Evolutionary conservation across 768 basidiomycete genomes (phyloP).

Genomic region (Filobasidium floriforme): DNA sequence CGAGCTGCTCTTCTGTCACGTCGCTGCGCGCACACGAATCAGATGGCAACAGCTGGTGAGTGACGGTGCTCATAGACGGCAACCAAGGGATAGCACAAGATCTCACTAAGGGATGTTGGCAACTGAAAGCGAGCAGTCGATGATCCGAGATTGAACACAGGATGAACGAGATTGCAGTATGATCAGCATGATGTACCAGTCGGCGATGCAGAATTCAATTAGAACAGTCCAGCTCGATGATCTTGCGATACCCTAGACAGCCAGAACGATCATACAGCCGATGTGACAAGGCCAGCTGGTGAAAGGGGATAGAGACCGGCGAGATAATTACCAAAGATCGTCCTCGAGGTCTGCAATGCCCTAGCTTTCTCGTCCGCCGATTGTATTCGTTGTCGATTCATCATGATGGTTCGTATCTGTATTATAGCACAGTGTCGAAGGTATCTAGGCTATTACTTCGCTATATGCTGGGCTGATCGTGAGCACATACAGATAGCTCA

Average conservation of each 20-base stretch:
- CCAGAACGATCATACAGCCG: too few species aligned
- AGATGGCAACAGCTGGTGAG: neutral
- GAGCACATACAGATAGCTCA: too few species aligned
- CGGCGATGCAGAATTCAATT: too few species aligned
- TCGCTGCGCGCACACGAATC: conserved; percentile 23
- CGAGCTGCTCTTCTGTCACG: conserved; percentile 45
- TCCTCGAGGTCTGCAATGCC: conserved; percentile 15
- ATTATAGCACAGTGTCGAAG: neutral
- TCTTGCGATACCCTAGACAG: too few species aligned
- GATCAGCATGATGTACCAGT: too few species aligned
- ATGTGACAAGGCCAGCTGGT: neutral
- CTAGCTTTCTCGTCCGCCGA: conserved; percentile 4
- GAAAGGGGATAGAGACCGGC: neutral
- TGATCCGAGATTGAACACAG: too few species aligned
- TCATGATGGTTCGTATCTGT: neutral
- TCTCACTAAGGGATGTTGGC: conserved; percentile 37
- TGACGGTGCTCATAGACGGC: neutral
- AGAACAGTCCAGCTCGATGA: too few species aligned
- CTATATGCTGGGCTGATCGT: too few species aligned
- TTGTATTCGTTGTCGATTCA: neutral
- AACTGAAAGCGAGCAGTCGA: too few species aligned
- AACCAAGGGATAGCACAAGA: neutral
- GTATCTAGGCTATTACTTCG: too few species aligned
- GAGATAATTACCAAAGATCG: conserved; percentile 29
- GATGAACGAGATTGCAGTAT: too few species aligned